Conservation (phyloP, 371 early-diverging fungal species). For the Mucor piriformis region DNA sequence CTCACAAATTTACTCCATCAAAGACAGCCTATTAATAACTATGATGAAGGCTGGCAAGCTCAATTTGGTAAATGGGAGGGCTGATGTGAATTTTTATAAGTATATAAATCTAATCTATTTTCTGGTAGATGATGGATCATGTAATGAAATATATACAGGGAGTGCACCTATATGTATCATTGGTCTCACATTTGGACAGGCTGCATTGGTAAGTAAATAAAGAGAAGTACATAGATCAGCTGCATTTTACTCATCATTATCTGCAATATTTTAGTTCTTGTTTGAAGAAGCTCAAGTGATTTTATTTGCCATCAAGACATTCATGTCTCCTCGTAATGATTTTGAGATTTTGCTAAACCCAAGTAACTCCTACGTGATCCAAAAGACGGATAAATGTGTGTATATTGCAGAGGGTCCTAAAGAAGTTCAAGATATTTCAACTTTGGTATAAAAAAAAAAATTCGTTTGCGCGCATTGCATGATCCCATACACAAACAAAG, state of each 20-base stretch:
- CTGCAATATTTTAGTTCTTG: conserved; percentile 19
- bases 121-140: conserved; percentile 64
- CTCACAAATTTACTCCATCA: conserved; percentile 71
- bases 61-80: conserved; percentile 63
- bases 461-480: conserved; percentile 4
- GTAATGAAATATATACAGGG: conserved; percentile 70
- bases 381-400: conserved; percentile 57
- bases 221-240: background rate
- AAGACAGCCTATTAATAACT: conserved; percentile 58
- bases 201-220: conserved; percentile 46
- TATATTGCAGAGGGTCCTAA: conserved; percentile 66
- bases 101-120: background rate
- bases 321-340: conserved; percentile 18
- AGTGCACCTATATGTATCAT: conserved; percentile 55
- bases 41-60: conserved; percentile 74
- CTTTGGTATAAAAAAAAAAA: conserved; percentile 36
- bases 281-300: conserved; percentile 75
- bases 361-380: conserved; percentile 57
- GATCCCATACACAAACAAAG: background rate
- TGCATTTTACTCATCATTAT: background rate
- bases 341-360: conserved; percentile 68
- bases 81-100: background rate
- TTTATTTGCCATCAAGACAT: conserved; percentile 63
- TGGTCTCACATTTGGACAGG: conserved; percentile 62
- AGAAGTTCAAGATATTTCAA: conserved; percentile 53